These are phyloP conservation scores for Globisporangium solare DNA, from an alignment of 352 stramenopile genomes.

Conservation along the genomic window DNA sequence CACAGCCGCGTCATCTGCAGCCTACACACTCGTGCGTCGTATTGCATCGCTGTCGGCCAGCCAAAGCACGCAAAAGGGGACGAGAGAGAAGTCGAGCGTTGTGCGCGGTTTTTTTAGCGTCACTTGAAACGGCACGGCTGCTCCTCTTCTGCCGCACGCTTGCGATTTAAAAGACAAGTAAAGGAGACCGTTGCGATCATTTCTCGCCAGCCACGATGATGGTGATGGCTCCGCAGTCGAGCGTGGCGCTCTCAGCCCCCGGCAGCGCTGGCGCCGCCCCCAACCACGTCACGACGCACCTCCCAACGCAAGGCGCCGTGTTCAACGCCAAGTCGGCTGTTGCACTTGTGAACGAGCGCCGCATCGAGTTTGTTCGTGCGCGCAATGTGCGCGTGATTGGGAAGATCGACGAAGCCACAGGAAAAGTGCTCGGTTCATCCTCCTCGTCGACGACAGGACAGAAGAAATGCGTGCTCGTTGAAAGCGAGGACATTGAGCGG, in stretches of 20 bases:
- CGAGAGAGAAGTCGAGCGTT: too few species aligned
- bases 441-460: neutral
- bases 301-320: slow-evolving; percentile 8
- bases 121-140: neutral
- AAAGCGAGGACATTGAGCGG: slow-evolving; percentile 39
- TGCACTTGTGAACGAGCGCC: slow-evolving; percentile 73
- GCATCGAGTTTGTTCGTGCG: slow-evolving; percentile 76
- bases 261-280: neutral
- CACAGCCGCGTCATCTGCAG: neutral
- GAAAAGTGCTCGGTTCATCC: slow-evolving; percentile 6
- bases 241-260: slow-evolving; percentile 3
- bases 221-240: slow-evolving; percentile 10
- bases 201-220: slow-evolving; percentile 5
- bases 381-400: slow-evolving; percentile 47
- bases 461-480: slow-evolving; percentile 37
- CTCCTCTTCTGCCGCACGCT: neutral
- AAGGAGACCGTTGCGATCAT: too few species aligned
- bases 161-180: neutral
- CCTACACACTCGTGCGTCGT: too few species aligned
- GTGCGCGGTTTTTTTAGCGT: too few species aligned
- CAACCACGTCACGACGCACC: slow-evolving; percentile 1
- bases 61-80: too few species aligned
- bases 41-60: too few species aligned
- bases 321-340: slow-evolving; percentile 58
- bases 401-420: slow-evolving; percentile 24